Base-by-base conservation (phyloP, 139 green algal genomes). In the Pseudopediastrum boryanum region DNA sequence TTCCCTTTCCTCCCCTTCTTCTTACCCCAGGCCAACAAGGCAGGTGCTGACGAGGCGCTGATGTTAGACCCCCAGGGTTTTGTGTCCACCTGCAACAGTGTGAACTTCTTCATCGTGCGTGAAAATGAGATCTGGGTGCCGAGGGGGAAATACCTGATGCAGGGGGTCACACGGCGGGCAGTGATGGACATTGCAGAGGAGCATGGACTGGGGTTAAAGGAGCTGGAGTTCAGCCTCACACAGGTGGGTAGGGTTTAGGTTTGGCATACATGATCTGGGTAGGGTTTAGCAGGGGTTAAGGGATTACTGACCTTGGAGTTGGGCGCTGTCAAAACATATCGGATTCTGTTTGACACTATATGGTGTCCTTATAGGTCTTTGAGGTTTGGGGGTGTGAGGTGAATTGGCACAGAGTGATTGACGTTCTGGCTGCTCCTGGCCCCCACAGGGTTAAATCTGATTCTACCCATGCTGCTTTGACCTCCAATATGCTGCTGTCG, bases 11-110 rank as follows among this genome's bases (percentile, higher is more conserved):
- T 54, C 25, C 70, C 46, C 33, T 56, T 21, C 50, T 51, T 50
- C 71, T 73, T 9, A 31, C 42, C 1, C 27, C 86, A 93, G 89
- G 89, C 89, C n/a, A 86, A 88, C 73, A 85, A 89, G 70, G 87
- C 86, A 52, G 88, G 89, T 3, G 90, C 73, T 0, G 89, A 95
- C 52, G 90, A 93, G 82, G 89, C 77, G 4, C 85, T 95, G 9
- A 96, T 96, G 92, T 81, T 95, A 68, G 92, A 95, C 84, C 89
- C 92, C 0, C 82, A 91, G 3, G 92, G 92, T 46, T 96, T 96
- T 77, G 91, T 96, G 75, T 83, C 89, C 67, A 96, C 92, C 0
- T 96, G 92, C 89, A 96, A 96, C 89, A 89, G 75, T 41, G 87
- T 82, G 50, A 96, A 96, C 88, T 96, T 95, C 71, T 95, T 96